Conservation (phyloP, 2,329 filamentous ascomycete species). For the Coleophoma eucalyptorum region DNA sequence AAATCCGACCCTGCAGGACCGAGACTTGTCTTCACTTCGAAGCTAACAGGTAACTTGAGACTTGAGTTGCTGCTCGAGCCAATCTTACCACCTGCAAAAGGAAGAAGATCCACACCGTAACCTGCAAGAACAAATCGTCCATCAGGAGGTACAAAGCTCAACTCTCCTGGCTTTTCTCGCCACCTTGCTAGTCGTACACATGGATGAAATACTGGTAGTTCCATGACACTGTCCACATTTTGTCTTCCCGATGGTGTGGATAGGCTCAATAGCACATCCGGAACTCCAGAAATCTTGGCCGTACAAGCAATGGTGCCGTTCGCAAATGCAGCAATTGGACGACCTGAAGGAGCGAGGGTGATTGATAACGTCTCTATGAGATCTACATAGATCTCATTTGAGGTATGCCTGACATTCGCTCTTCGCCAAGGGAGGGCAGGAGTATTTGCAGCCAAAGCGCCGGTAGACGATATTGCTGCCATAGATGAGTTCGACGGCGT, state of each 20-base stretch:
- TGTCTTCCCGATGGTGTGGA: slow-evolving; percentile 79
- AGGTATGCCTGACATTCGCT: slow-evolving; percentile 90
- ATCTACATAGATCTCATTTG: slow-evolving; percentile 95
- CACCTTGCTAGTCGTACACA: slow-evolving; percentile 89
- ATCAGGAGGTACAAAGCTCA: slow-evolving; percentile 96
- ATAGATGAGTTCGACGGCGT: slow-evolving; percentile 22
- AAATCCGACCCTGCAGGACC: slow-evolving; percentile 78
- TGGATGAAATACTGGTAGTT: slow-evolving; percentile 91
- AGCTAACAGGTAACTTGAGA: slow-evolving; percentile 75
- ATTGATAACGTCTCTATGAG: slow-evolving; percentile 87
- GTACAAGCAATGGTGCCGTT: slow-evolving; percentile 95
- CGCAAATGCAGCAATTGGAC: slow-evolving; percentile 80
- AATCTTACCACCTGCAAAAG: slow-evolving; percentile 57
- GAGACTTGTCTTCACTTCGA: slow-evolving; percentile 79
- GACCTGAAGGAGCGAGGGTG: slow-evolving; percentile 84
- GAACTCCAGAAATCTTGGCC: slow-evolving; percentile 89
- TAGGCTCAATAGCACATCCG: slow-evolving; percentile 80
- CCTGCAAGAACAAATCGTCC: slow-evolving; percentile 90
- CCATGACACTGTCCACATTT: slow-evolving; percentile 69
- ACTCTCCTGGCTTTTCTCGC: slow-evolving; percentile 81
- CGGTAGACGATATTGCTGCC: slow-evolving; percentile 26
- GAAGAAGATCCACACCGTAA: slow-evolving; percentile 89
- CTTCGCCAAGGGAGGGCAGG: slow-evolving; percentile 79
- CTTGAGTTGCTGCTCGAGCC: slow-evolving; percentile 49
- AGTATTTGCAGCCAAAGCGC: slow-evolving; percentile 36